Evolutionary conservation across 139 green algal genomes (phyloP).

Genomic region (Ettlia oleoabundans): DNA sequence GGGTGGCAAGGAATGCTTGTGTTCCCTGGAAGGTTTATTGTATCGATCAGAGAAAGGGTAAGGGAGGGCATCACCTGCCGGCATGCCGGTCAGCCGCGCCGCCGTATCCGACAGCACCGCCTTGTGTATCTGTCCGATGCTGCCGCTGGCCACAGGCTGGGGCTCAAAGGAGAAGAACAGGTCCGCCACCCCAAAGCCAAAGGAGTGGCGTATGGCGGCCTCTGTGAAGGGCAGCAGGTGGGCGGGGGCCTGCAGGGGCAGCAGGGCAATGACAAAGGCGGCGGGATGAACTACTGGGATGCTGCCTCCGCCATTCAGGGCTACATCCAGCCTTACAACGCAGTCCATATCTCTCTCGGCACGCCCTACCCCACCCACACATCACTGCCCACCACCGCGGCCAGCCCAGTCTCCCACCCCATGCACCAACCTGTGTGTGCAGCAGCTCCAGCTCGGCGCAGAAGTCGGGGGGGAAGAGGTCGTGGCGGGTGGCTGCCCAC

Average conservation of each 20-base stretch:
- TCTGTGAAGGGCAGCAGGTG: slow-evolving; percentile 54
- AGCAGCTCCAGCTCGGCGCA: slow-evolving; percentile 82
- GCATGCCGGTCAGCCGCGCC: slow-evolving; percentile 53
- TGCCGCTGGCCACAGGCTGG: slow-evolving; percentile 86
- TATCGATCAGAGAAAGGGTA: too few species aligned
- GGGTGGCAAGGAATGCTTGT: neutral
- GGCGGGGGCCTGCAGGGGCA: slow-evolving; percentile 52
- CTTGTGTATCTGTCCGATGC: slow-evolving; percentile 92
- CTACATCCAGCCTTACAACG: neutral
- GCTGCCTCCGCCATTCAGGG: too few species aligned
- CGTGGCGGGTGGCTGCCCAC: slow-evolving; percentile 89
- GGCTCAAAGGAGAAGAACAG: slow-evolving; percentile 92
- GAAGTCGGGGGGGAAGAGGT: slow-evolving; percentile 96
- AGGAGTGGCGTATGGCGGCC: slow-evolving; percentile 57
- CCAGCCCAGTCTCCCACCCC: neutral
- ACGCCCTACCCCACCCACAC: too few species aligned
- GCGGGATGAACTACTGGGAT: slow-evolving; percentile 26
- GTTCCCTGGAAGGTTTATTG: too few species aligned
- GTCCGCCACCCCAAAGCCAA: slow-evolving; percentile 74
- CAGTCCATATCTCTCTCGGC: too few species aligned
- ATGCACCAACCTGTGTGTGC: slow-evolving; percentile 42
- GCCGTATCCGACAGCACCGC: slow-evolving; percentile 72
- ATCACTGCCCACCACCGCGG: too few species aligned
- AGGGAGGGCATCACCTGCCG: slow-evolving; percentile 19
- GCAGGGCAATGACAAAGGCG: slow-evolving; percentile 9